These are phyloP conservation scores for Ophiosphaerella narmari DNA, from an alignment of 2,329 filamentous ascomycete genomes.

Conservation along the genomic window DNA sequence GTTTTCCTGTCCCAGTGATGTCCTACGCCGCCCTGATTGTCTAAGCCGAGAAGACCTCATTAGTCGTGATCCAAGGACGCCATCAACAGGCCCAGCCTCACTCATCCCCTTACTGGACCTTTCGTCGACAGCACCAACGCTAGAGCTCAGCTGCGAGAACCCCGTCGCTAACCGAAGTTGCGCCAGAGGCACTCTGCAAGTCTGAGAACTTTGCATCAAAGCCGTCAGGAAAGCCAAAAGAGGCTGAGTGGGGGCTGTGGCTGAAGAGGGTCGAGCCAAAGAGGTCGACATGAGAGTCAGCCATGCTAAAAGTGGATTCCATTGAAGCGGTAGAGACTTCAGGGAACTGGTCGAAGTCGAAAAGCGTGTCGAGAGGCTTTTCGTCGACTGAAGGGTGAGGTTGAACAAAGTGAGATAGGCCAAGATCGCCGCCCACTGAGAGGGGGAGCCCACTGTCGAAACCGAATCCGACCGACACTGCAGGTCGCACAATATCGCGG, in stretches of 20 bases:
- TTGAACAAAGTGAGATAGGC: slow-evolving; percentile 44
- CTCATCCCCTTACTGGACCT: slow-evolving; percentile 27
- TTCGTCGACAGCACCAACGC: slow-evolving; percentile 30
- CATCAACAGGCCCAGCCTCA: slow-evolving; percentile 28
- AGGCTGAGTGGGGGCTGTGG: slow-evolving; percentile 31
- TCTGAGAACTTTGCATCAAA: slow-evolving; percentile 49
- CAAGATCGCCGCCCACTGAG: slow-evolving; percentile 33
- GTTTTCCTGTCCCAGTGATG: slow-evolving; percentile 26
- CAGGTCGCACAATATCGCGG: slow-evolving; percentile 99
- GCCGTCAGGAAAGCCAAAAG: slow-evolving; percentile 44
- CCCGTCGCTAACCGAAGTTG: slow-evolving; percentile 55
- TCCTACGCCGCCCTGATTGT: slow-evolving; percentile 33
- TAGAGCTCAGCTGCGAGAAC: slow-evolving; percentile 50
- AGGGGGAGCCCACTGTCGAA: slow-evolving; percentile 23
- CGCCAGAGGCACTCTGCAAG: slow-evolving; percentile 54
- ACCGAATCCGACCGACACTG: slow-evolving; percentile 86
- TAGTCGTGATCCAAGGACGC: slow-evolving; percentile 30
- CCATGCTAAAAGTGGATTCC: slow-evolving; percentile 35
- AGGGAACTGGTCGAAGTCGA: slow-evolving; percentile 49
- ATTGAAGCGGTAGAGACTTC: slow-evolving; percentile 28
- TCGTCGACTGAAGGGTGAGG: slow-evolving; percentile 45
- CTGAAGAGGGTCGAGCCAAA: slow-evolving; percentile 42
- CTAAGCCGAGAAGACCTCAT: slow-evolving; percentile 33
- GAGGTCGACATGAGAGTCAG: slow-evolving; percentile 40
- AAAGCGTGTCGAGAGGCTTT: slow-evolving; percentile 44